Base-by-base conservation (phyloP, 257 asterid genomes). In the Salvia splendens region DNA sequence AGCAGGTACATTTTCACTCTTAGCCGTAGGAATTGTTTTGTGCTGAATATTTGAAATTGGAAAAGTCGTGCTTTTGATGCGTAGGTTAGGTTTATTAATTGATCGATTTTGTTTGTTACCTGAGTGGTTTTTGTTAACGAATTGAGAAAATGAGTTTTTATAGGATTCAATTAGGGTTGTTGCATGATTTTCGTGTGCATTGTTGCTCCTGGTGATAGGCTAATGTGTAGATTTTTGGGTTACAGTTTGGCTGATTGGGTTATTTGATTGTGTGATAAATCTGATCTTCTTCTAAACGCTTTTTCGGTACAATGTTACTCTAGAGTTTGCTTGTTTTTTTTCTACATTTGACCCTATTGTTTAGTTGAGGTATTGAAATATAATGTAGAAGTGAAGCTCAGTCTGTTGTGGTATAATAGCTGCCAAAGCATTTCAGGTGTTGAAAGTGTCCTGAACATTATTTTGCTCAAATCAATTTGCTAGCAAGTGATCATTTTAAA, bases 1-100 rank as follows among this genome's bases (percentile, higher is more conserved):
- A 82, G 67, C 84, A 79, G 84, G 87, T 79, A 46, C 12, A 0
- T 9, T n/a, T 1, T 12, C 47, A 1, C 20, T 50, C n/a, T 69
- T 8, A 48, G 3, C 30, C 36, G 32, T 30, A 0, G 2, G 20
- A 1, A 4, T 43, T 2, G 24, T 38, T 24, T 45, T 30, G n/a
- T 11, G 3, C 8, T 6, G 5, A 30, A 20, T 12, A 7, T 32
- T 14, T 32, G 30, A 2, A 32, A 48, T 7, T 12, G 24, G 8
- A 11, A 4, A 2, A 14, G 4, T 45, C 1, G 12, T 15, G 5
- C 12, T 6, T 38, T 45, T 68, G 50, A 32, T 45, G 35, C 11
- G 40, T 14, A n/a, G 15, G 38, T 45, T 63, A 30, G 14, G 40
- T n/a, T 43, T 8, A 1, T 5, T 24, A 5, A 24, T 24, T 33